Percentiles rank a stretch among this genome's conserved stretches.
Evolutionary conservation across 208 protist genomes (phyloP).

Genomic region (Porcisia deanei): DNA sequence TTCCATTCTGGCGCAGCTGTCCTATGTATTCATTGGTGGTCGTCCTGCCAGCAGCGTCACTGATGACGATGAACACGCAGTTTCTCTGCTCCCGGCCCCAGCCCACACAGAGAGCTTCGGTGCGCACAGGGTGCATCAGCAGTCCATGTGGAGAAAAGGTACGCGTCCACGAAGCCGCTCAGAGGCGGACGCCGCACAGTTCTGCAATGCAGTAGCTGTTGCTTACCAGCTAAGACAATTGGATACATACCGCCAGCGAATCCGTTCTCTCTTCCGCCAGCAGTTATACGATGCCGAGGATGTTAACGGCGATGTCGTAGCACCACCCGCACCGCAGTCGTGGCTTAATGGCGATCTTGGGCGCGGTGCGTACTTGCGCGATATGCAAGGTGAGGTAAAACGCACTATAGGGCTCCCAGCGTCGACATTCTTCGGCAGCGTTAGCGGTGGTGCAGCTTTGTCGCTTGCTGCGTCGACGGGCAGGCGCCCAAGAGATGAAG

Average conservation of each 20-base stretch:
- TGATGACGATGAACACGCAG: background rate
- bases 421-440: constrained; percentile 8
- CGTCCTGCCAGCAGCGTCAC: background rate
- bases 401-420: constrained; percentile 47
- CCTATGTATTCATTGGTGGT: constrained; percentile 24
- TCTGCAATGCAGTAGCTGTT: constrained; percentile 23
- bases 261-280: constrained; percentile 66
- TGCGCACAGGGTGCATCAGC: background rate
- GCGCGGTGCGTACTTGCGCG: constrained; percentile 40
- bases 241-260: constrained; percentile 55
- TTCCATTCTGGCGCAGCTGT: constrained; percentile 21
- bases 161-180: background rate
- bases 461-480: constrained; percentile 2
- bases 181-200: background rate
- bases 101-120: constrained; percentile 3
- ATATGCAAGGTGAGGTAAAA: constrained; percentile 50
- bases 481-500: background rate
- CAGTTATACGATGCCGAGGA: constrained; percentile 90
- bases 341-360: constrained; percentile 25
- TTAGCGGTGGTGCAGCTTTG: constrained; percentile 5
- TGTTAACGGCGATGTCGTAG: constrained; percentile 53
- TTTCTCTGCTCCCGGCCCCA: background rate
- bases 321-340: constrained; percentile 9
- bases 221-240: constrained; percentile 63
- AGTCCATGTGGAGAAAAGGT: background rate